A percentile compares a stretch with the other conserved stretches of the same genome.
Conservation (phyloP, 805 yeast genomes). For the Candida caryicola region DNA sequence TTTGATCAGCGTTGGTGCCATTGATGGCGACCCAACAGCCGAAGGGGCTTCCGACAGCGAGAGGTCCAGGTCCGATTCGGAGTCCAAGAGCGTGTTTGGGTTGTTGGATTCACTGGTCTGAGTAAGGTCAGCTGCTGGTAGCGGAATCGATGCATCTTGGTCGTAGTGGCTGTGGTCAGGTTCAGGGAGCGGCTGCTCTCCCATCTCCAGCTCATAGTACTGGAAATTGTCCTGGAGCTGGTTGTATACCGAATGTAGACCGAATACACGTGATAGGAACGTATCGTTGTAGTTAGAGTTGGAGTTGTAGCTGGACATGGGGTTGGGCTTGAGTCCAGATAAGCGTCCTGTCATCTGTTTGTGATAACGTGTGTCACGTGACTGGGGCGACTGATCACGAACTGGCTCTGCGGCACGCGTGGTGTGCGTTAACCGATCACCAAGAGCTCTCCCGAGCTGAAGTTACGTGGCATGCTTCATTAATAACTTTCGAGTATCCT, state of each 20-base stretch:
- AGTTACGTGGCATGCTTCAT: no score
- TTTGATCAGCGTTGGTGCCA: background rate
- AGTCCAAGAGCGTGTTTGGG: conserved; percentile 20
- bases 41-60: conserved; percentile 23
- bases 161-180: conserved; percentile 4
- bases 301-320: conserved; percentile 5
- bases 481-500: no score
- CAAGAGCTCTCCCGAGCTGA: no score
- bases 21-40: conserved; percentile 12
- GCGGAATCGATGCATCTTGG: background rate
- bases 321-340: background rate
- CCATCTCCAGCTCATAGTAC: conserved; percentile 35
- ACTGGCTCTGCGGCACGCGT: no score
- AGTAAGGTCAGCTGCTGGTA: background rate
- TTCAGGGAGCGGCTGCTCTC: background rate
- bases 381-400: background rate
- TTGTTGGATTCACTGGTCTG: background rate
- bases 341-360: background rate
- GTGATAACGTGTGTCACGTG: background rate
- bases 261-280: conserved; percentile 63
- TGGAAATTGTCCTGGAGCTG: conserved; percentile 39
- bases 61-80: conserved; percentile 35
- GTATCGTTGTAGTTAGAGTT: conserved; percentile 35
- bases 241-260: conserved; percentile 45
- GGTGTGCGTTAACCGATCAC: no score